A percentile compares a stretch with the other conserved stretches of the same genome.
phyloP scores from a whole-genome alignment of 2,329 filamentous ascomycete species.

The Colletotrichum euphorbiae region DNA sequence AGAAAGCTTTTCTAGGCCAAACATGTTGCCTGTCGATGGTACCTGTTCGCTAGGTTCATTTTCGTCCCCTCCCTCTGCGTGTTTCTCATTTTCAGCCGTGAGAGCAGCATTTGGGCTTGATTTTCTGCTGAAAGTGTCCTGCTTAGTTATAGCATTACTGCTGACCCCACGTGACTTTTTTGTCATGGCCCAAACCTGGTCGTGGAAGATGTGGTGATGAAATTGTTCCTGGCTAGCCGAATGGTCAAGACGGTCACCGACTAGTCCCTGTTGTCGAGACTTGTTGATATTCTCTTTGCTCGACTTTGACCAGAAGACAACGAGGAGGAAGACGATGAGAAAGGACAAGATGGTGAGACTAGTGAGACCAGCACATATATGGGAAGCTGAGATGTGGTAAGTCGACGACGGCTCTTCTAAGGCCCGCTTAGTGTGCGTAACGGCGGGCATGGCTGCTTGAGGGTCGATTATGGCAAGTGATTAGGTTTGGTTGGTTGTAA shows the following conservation, averaged over 20 bases:
- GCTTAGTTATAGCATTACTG: slow-evolving; percentile 40
- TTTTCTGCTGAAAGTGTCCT: slow-evolving; percentile 9
- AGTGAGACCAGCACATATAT: slow-evolving; percentile 48
- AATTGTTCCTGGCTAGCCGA: slow-evolving; percentile 38
- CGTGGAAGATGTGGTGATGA: slow-evolving; percentile 33
- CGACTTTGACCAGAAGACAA: neutral
- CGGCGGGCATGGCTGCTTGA: slow-evolving; percentile 53
- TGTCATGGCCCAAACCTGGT: slow-evolving; percentile 36
- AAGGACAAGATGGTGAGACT: slow-evolving; percentile 47
- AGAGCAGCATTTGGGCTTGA: slow-evolving; percentile 25
- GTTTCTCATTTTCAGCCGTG: slow-evolving; percentile 11
- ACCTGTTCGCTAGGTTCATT: neutral
- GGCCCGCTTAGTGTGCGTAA: slow-evolving; percentile 46
- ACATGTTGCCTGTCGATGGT: neutral
- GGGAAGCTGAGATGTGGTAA: slow-evolving; percentile 34
- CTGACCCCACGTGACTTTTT: slow-evolving; percentile 49
- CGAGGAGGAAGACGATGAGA: neutral
- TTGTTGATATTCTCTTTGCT: slow-evolving; percentile 8
- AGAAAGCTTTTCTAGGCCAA: neutral
- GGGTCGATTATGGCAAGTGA: slow-evolving; percentile 48
- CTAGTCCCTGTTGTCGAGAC: neutral
- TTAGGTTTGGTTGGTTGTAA: slow-evolving; percentile 40
- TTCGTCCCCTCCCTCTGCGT: neutral
- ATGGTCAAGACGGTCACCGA: neutral
- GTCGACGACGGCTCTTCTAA: slow-evolving; percentile 43